Evolutionary conservation across 768 basidiomycete species (phyloP).

Genomic region (Gloeophyllum trabeum): DNA sequence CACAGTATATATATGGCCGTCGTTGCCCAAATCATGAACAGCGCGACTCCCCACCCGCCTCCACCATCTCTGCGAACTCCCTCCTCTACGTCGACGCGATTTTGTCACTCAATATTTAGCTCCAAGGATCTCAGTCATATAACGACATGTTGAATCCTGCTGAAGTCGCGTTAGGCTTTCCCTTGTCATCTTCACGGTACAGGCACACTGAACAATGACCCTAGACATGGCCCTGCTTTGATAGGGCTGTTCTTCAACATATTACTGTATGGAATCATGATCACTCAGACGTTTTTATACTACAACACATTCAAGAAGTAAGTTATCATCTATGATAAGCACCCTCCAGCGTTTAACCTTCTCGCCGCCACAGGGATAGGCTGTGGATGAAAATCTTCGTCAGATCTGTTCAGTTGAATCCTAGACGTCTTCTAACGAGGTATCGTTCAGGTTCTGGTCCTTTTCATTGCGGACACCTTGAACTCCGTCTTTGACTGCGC

Average conservation of each 20-base stretch:
- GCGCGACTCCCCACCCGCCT: too few species aligned
- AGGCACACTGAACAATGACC: too few species aligned
- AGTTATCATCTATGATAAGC: background rate
- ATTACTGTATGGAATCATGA: conserved; percentile 18
- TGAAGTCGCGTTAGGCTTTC: too few species aligned
- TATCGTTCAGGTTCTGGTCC: conserved; percentile 18
- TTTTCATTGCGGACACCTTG: conserved; percentile 31
- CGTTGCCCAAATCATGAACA: too few species aligned
- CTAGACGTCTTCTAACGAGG: background rate
- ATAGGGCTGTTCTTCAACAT: conserved; percentile 5
- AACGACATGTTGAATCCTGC: too few species aligned
- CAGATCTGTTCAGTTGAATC: conserved; percentile 4
- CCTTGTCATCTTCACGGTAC: too few species aligned
- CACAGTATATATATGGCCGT: too few species aligned
- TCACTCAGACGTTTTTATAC: conserved; percentile 29
- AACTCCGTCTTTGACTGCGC: conserved; percentile 27
- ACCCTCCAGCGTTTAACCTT: conserved; percentile 1
- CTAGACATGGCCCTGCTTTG: conserved; percentile 4
- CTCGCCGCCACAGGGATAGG: conserved; percentile 19
- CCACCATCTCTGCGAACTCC: too few species aligned
- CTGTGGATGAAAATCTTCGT: conserved; percentile 29
- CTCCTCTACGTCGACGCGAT: too few species aligned
- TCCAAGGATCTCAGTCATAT: too few species aligned
- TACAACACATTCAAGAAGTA: conserved; percentile 21
- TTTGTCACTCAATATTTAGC: too few species aligned